Evolutionary conservation across 106 monocot genomes (phyloP).

Genomic region (Dendrobium chrysotoxum): DNA sequence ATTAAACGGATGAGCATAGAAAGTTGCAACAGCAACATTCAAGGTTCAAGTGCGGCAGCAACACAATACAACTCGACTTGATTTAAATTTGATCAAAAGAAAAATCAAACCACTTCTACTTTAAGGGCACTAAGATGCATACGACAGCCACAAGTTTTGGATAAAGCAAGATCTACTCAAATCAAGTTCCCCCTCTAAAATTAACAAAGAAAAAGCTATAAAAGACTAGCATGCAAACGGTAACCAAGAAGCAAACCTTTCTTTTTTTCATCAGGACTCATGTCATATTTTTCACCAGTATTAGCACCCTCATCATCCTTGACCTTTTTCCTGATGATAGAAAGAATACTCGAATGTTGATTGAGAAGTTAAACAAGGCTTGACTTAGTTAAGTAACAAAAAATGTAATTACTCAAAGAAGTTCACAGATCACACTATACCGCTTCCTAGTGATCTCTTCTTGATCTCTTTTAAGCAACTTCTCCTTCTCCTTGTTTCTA

Average conservation of each 20-base stretch:
- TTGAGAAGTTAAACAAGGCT: background rate
- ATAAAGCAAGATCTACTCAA: background rate
- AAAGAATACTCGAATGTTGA: background rate
- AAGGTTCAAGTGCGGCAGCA: background rate
- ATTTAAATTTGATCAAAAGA: background rate
- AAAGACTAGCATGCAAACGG: background rate
- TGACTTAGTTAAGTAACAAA: background rate
- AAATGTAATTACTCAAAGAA: background rate
- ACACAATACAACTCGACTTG: background rate
- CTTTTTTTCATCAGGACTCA: conserved; percentile 7
- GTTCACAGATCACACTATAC: conserved; percentile 12
- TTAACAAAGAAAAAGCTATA: background rate
- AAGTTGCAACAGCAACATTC: too few relatives aligned
- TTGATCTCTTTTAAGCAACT: conserved; percentile 18
- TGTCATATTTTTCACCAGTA: conserved; percentile 19
- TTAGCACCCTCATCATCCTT: conserved; percentile 9
- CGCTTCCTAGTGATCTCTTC: conserved; percentile 36
- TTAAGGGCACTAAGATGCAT: background rate
- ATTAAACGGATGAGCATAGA: background rate
- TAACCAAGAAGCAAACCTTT: conserved; percentile 17
- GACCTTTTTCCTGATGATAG: conserved; percentile 16
- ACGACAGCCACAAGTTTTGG: background rate
- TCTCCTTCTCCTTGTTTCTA: conserved; percentile 42
- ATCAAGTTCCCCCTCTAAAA: background rate
- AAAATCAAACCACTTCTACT: background rate